Percentiles rank a stretch among this genome's conserved stretches.
Conservation (phyloP, 768 basidiomycete species). For the Trametes maxima region DNA sequence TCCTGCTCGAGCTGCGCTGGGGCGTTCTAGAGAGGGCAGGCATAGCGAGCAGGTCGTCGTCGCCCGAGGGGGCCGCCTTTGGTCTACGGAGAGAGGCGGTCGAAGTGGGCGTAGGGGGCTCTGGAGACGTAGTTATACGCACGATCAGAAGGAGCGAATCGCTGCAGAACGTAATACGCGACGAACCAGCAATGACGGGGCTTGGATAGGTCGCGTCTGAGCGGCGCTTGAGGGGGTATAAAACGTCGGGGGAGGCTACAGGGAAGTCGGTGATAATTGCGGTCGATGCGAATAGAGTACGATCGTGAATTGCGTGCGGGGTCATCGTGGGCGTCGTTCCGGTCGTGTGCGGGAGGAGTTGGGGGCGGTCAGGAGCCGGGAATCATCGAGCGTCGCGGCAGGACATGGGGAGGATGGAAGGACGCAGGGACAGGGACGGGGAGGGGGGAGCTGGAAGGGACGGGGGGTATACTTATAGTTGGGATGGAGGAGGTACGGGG, state of each 20-base stretch:
- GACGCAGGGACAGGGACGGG: slow-evolving; percentile 2
- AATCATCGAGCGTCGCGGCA: slow-evolving; percentile 8
- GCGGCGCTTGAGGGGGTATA: slow-evolving; percentile 17
- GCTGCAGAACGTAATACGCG: neutral
- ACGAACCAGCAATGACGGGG: slow-evolving; percentile 19
- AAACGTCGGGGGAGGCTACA: neutral
- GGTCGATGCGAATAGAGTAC: slow-evolving; percentile 14
- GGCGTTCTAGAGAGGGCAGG: slow-evolving; percentile 22
- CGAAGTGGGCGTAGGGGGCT: slow-evolving; percentile 23
- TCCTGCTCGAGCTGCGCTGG: slow-evolving; percentile 41
- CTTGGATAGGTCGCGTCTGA: slow-evolving; percentile 14
- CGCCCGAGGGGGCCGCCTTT: slow-evolving; percentile 8
- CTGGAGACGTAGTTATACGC: slow-evolving; percentile 1
- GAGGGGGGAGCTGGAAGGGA: neutral
- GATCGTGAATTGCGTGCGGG: slow-evolving; percentile 21
- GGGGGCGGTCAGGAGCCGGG: neutral
- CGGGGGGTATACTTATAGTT: slow-evolving; percentile 12
- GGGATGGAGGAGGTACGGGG: neutral
- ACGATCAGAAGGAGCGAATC: neutral
- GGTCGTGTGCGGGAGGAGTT: slow-evolving; percentile 7
- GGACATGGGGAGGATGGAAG: slow-evolving; percentile 1
- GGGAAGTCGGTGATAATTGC: slow-evolving; percentile 19
- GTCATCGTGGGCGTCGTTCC: slow-evolving; percentile 22
- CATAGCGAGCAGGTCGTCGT: slow-evolving; percentile 21
- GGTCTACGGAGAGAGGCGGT: slow-evolving; percentile 15